Percentiles rank a stretch among this genome's conserved stretches.
These are phyloP conservation scores for Geoglossum cookeanum DNA, from an alignment of 2,329 filamentous ascomycete genomes.

Conservation along the genomic window DNA sequence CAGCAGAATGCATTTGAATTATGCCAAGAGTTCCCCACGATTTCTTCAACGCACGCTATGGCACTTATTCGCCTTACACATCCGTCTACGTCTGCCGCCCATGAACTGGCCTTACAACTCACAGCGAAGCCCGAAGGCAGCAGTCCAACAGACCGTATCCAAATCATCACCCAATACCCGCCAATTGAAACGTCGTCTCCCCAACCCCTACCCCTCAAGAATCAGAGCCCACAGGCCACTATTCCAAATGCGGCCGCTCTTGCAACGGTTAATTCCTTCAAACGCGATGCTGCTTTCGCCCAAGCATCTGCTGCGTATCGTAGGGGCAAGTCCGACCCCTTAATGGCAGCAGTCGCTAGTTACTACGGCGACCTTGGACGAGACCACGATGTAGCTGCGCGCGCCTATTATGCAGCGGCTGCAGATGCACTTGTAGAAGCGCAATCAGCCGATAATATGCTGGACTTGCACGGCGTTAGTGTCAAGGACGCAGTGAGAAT, in stretches of 20 bases:
- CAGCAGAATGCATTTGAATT: conserved; percentile 34
- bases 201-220: conserved; percentile 9
- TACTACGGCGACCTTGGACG: conserved; percentile 57
- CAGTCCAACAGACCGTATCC: conserved; percentile 22
- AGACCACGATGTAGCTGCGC: conserved; percentile 39
- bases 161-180: conserved; percentile 29
- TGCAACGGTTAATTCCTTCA: conserved; percentile 26
- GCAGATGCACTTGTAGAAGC: conserved; percentile 50
- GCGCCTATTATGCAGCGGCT: conserved; percentile 39
- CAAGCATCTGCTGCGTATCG: conserved; percentile 40
- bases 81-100: conserved; percentile 36
- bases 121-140: conserved; percentile 18
- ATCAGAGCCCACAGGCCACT: conserved; percentile 4
- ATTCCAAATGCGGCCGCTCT: conserved; percentile 9
- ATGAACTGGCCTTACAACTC: conserved; percentile 39
- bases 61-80: conserved; percentile 37
- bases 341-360: conserved; percentile 56
- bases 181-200: conserved; percentile 17
- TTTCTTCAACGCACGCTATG: conserved; percentile 29
- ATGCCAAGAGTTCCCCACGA: conserved; percentile 31
- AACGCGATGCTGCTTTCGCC: conserved; percentile 31
- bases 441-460: conserved; percentile 39
- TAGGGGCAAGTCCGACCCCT: conserved; percentile 45
- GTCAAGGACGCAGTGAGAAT: conserved; percentile 71
- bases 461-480: conserved; percentile 71